Percentiles rank a stretch among this genome's conserved stretches.
phyloP scores from a whole-genome alignment of 345 rosid genomes.

The Gossypium sturtianum region DNA sequence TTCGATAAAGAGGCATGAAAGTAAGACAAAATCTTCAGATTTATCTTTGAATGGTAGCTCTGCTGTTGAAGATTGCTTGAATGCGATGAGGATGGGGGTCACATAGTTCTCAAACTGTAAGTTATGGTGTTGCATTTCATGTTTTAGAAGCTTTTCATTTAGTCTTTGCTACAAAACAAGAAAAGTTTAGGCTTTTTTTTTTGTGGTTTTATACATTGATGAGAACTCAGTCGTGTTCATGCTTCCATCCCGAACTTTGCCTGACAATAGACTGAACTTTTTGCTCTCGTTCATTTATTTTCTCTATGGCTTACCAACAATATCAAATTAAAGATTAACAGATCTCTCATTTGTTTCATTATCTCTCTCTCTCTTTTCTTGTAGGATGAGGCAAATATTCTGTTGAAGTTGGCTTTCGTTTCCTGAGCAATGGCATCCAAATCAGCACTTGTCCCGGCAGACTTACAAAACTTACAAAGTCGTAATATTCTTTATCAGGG shows the following conservation, averaged over 20 bases:
- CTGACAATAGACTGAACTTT: neutral
- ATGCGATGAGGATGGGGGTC: constrained; percentile 24
- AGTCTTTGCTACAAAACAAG: neutral
- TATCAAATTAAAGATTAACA: neutral
- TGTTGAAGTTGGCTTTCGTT: neutral
- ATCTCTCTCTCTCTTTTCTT: neutral
- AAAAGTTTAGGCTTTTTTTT: neutral
- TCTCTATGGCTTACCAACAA: neutral
- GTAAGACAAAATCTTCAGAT: constrained; percentile 32
- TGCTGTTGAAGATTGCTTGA: constrained; percentile 29
- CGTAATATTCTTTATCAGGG: neutral
- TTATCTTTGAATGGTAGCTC: constrained; percentile 24
- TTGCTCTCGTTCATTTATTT: neutral
- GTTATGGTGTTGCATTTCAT: constrained; percentile 7
- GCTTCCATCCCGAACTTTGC: neutral
- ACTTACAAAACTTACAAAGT: neutral
- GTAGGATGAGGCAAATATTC: neutral
- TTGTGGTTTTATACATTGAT: neutral
- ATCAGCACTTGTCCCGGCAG: neutral
- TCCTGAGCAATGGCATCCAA: neutral
- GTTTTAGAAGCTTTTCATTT: neutral
- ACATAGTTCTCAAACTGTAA: constrained; percentile 34
- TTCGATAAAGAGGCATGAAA: constrained; percentile 20
- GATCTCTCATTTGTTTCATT: neutral
- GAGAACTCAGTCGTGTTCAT: neutral